Conservation (phyloP, 2,329 filamentous ascomycete genomes). For the Aspergillus sp. region DNA sequence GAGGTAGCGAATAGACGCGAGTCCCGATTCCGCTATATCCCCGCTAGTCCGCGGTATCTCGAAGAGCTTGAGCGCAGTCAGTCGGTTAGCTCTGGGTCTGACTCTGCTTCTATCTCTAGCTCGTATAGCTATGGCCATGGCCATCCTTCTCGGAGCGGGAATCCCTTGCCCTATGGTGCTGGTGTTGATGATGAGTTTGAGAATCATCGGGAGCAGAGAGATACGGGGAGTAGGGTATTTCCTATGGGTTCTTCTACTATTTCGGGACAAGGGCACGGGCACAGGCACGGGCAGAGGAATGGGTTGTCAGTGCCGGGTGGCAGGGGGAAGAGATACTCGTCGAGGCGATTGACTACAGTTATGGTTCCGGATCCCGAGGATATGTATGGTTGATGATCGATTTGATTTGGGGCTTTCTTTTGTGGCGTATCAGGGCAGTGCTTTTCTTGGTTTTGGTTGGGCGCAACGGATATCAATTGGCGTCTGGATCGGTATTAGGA, state of each 20-base stretch:
- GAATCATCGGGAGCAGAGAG: too few species aligned
- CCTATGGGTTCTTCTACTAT: neutral
- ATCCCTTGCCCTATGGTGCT: too few species aligned
- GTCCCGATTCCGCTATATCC: conserved; percentile 28
- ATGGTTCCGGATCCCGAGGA: conserved; percentile 35
- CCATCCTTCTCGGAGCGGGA: too few species aligned
- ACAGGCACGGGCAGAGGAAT: neutral
- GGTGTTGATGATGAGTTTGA: too few species aligned
- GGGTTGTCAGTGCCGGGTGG: neutral
- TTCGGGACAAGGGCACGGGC: neutral
- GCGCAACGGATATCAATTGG: too few species aligned
- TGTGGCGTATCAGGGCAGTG: neutral
- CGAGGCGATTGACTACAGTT: conserved; percentile 23
- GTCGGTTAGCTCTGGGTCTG: conserved; percentile 7
- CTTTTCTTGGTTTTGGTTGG: neutral
- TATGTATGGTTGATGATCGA: conserved; percentile 21
- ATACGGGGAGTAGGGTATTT: neutral
- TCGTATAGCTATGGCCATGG: too few species aligned
- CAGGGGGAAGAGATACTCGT: neutral
- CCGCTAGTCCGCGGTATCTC: conserved; percentile 19
- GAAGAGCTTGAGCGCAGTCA: conserved; percentile 18
- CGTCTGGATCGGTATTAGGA: too few species aligned
- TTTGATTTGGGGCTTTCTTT: neutral
- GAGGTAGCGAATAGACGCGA: conserved; percentile 10
- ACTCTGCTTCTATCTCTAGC: neutral